phyloP scores from a whole-genome alignment of 2,329 filamentous ascomycete genomes.

The Tolypocladium nubicola region DNA sequence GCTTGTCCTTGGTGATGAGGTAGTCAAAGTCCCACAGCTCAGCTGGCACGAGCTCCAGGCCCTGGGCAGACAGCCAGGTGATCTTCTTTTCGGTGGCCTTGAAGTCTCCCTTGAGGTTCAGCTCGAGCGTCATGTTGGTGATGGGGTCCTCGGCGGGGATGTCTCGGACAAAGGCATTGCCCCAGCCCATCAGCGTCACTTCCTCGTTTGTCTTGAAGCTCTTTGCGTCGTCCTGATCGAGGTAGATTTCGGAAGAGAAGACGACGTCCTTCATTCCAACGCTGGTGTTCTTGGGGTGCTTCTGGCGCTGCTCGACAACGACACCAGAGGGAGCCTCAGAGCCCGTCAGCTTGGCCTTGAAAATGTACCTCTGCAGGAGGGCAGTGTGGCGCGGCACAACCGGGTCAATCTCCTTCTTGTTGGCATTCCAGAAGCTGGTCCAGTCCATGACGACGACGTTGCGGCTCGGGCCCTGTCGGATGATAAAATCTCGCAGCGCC shows the following conservation, averaged over 20 bases:
- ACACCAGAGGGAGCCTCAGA: constrained; percentile 53
- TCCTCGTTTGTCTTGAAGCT: constrained; percentile 78
- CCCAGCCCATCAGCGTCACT: constrained; percentile 95
- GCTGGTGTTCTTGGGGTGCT: constrained; percentile 80
- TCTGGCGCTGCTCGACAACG: constrained; percentile 64
- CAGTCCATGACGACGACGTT: constrained; percentile 81
- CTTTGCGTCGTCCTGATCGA: constrained; percentile 81
- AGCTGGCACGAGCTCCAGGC: constrained; percentile 66
- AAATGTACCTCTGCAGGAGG: constrained; percentile 58
- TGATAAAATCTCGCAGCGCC: constrained; percentile 72
- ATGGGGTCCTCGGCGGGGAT: constrained; percentile 50
- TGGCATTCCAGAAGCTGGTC: constrained; percentile 61
- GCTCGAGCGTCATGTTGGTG: constrained; percentile 63
- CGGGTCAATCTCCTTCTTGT: constrained; percentile 77
- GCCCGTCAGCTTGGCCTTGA: constrained; percentile 60
- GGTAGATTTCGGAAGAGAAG: constrained; percentile 62
- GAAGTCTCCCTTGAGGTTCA: constrained; percentile 88
- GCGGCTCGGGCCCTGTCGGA: constrained; percentile 74
- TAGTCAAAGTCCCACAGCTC: constrained; percentile 94
- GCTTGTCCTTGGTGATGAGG: constrained; percentile 87
- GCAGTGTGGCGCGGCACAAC: constrained; percentile 64
- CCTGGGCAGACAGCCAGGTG: constrained; percentile 75
- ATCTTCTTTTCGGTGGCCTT: constrained; percentile 96
- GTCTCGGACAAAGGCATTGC: constrained; percentile 70
- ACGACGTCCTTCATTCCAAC: constrained; percentile 79